Evolutionary conservation across 75 land plant species (phyloP).

Genomic region (Selaginella tamariscina): DNA sequence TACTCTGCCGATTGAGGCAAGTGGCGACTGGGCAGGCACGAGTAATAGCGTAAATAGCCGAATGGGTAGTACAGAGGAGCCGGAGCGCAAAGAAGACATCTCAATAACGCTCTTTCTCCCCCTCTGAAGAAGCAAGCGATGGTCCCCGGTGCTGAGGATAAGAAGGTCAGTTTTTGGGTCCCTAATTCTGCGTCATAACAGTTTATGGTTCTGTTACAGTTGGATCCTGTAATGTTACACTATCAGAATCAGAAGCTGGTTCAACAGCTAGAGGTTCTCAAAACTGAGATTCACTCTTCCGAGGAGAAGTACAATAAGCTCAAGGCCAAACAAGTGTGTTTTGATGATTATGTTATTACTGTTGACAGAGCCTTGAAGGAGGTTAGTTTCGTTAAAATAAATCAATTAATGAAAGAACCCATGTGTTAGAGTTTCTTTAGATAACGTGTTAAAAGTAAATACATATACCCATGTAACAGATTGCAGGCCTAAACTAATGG

Average conservation of each 20-base stretch:
- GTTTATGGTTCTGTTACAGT: constrained; percentile 26
- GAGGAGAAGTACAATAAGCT: constrained; percentile 41
- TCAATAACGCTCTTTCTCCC: constrained; percentile 42
- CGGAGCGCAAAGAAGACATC: constrained; percentile 83
- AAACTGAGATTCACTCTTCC: constrained; percentile 45
- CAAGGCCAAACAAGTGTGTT: constrained; percentile 45
- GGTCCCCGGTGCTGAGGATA: constrained; percentile 52
- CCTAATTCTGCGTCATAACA: background rate
- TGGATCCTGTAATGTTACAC: constrained; percentile 66
- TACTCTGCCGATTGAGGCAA: background rate
- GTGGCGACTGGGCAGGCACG: background rate
- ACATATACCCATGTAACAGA: background rate
- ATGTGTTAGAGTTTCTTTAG: background rate
- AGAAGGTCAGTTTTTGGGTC: constrained; percentile 53
- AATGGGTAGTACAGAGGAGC: constrained; percentile 92
- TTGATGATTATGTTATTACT: constrained; percentile 42
- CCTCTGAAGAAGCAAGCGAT: constrained; percentile 46
- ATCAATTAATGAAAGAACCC: background rate
- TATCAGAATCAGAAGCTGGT: constrained; percentile 81
- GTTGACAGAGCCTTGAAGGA: constrained; percentile 50
- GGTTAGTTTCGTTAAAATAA: constrained; percentile 26
- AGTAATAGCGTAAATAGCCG: background rate
- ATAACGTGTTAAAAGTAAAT: background rate
- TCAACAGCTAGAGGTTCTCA: constrained; percentile 80
- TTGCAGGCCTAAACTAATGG: too few relatives aligned